Conservation (phyloP, 192 early-diverging fungal species). For the Thoreauomyces humboldtii region DNA sequence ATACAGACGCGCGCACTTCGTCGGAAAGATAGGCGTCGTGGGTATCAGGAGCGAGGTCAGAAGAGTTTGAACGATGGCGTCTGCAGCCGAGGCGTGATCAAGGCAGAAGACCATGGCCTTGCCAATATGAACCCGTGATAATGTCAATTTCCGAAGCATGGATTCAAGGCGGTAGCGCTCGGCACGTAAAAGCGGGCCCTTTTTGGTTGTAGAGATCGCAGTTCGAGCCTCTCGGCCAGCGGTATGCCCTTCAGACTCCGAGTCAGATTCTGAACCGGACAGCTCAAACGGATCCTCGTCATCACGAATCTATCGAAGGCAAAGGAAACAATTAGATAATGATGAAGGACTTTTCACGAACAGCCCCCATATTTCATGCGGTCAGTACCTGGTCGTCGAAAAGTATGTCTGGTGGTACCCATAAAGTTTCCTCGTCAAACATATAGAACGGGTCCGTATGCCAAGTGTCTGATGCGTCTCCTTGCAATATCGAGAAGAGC, state of each 20-base stretch:
- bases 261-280: too few relatives aligned
- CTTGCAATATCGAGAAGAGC: conserved; percentile 82
- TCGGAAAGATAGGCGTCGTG: conserved; percentile 52
- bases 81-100: conserved; percentile 75
- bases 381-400: conserved; percentile 68
- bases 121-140: conserved; percentile 59
- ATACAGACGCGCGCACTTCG: conserved; percentile 73
- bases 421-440: conserved; percentile 76
- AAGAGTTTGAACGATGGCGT: conserved; percentile 72
- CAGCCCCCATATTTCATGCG: too few relatives aligned
- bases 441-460: conserved; percentile 78
- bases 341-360: too few relatives aligned
- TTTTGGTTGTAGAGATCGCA: too few relatives aligned
- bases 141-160: conserved; percentile 31
- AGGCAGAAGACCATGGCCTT: conserved; percentile 81
- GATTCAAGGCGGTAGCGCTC: conserved; percentile 28
- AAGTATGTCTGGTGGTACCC: conserved; percentile 79
- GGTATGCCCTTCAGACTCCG: too few relatives aligned
- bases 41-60: conserved; percentile 56
- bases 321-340: too few relatives aligned
- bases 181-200: conserved; percentile 16
- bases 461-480: conserved; percentile 75
- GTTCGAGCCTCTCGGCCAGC: too few relatives aligned
- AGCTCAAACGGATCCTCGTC: too few relatives aligned
- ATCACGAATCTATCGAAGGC: too few relatives aligned